Conservation (phyloP, 306 rosid genomes). For the Mimosa pudica region DNA sequence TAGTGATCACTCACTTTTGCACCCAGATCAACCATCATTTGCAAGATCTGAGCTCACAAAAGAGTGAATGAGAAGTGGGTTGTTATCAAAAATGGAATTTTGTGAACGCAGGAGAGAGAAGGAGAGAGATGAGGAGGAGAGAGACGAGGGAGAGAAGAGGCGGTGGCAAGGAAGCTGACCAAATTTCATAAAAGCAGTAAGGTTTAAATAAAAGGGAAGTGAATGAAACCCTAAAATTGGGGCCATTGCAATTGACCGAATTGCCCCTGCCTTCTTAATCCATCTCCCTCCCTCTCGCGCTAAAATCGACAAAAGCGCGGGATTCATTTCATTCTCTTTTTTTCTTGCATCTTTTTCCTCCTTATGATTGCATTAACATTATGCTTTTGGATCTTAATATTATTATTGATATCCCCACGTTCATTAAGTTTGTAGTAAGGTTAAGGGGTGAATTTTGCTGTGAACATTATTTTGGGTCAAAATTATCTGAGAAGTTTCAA, state of each 20-base stretch:
- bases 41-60: slow-evolving; percentile 48
- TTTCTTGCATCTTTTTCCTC: not conserved
- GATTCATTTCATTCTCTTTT: slow-evolving; percentile 14
- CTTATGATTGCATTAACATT: not conserved
- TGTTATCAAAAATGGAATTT: slow-evolving; percentile 10
- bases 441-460: too few species aligned
- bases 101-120: not conserved
- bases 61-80: not conserved
- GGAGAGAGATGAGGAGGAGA: slow-evolving; percentile 41
- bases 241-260: slow-evolving; percentile 48
- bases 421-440: too few species aligned
- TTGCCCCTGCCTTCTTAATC: slow-evolving; percentile 39
- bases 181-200: slow-evolving; percentile 42
- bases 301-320: slow-evolving; percentile 59
- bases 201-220: slow-evolving; percentile 50
- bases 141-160: slow-evolving; percentile 62
- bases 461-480: too few species aligned
- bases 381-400: too few species aligned
- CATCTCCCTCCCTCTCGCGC: slow-evolving; percentile 57
- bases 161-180: slow-evolving; percentile 49
- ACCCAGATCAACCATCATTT: slow-evolving; percentile 65
- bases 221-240: slow-evolving; percentile 81
- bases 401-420: too few species aligned
- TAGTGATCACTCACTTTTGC: slow-evolving; percentile 61
- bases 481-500: too few species aligned